Base-by-base conservation (phyloP, 352 stramenopile genomes). In the Globisporangium polare region DNA sequence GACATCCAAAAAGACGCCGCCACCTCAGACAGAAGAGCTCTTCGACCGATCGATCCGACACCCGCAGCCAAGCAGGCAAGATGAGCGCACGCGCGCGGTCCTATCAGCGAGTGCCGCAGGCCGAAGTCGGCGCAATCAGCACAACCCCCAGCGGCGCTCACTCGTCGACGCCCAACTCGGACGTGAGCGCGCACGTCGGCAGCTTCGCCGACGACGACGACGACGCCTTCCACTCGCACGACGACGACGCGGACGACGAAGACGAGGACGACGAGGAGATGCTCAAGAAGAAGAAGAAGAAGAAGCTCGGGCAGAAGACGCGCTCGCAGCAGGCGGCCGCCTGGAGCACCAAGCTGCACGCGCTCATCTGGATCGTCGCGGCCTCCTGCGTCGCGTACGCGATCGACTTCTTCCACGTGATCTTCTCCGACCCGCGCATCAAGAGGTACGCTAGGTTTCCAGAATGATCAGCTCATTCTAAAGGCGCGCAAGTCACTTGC, bases 311-410 rank as follows among this genome's bases (percentile, higher is more conserved):
- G 5, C 70, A 67, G 20, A 29, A 37, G 27, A 63, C 66, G 61
- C 75, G 77, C 3, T 78, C 78, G 26, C 71, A 78, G 39, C 76
- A 73, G 9, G 81, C 83, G 9, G 72, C 79, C 10, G 58, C 66
- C 13, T 86, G 81, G 72, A 94, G 81, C 69, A 92, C 73, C 47
- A 84, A 86, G 54, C 58, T 95, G 31, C 79, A 93, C 54, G 86
- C 86, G 43, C 68, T 88, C 26, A 62, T 95, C 39, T 95, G 86
- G 86, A 62, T 95, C 60, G 58, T 84, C 20, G 63, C 71, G 9
- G 80, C 86, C 0, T 76, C 60, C 12, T 66, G 69, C 9, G 68
- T 86, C 9, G 73, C 71, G 17, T 92, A 90, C 60, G 80, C 72
- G 35, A 77, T 86, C 55, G 82, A 93, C 60, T 87, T 94, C 33